Percentiles rank a stretch among this genome's conserved stretches.
These are phyloP conservation scores for Nothophaeocryptopus gaeumannii DNA, from an alignment of 2,329 filamentous ascomycete species.

Conservation along the genomic window DNA sequence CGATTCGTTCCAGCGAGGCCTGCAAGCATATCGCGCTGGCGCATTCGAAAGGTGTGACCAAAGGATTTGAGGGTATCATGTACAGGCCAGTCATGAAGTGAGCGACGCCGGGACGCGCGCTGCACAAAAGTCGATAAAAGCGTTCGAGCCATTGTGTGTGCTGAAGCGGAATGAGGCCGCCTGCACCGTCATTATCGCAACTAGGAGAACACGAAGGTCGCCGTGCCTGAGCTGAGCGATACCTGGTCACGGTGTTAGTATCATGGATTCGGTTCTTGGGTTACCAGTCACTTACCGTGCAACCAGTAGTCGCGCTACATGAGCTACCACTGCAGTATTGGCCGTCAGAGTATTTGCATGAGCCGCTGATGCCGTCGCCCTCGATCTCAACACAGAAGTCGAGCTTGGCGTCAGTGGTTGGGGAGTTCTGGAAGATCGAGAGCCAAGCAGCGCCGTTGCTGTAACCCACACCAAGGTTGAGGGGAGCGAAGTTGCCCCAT, in stretches of 20 bases:
- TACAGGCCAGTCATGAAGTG: conserved; percentile 22
- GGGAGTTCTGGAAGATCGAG: conserved; percentile 79
- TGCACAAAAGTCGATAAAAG: conserved; percentile 7
- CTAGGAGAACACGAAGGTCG: conserved; percentile 46
- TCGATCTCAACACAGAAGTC: conserved; percentile 76
- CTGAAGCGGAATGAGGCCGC: conserved; percentile 7
- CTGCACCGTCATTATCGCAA: conserved; percentile 12
- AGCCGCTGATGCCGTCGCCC: conserved; percentile 59
- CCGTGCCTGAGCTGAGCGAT: conserved; percentile 49
- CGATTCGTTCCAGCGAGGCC: conserved; percentile 13
- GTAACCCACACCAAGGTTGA: conserved; percentile 79
- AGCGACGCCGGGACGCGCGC: conserved; percentile 7
- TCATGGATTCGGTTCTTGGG: background rate
- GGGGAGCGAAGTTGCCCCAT: conserved; percentile 79
- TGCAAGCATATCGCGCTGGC: conserved; percentile 6
- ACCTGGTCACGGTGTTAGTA: conserved; percentile 40
- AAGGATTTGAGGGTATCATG: conserved; percentile 24
- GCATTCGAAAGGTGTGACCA: conserved; percentile 13
- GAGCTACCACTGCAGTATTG: conserved; percentile 55
- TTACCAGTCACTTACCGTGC: conserved; percentile 67
- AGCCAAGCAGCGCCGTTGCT: conserved; percentile 69
- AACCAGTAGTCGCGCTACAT: conserved; percentile 59
- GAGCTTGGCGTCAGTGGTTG: conserved; percentile 67
- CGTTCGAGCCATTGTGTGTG: conserved; percentile 18
- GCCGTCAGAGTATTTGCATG: conserved; percentile 66